These are phyloP conservation scores for Neoboletus subvelutipes DNA, from an alignment of 768 basidiomycete genomes.

Conservation along the genomic window DNA sequence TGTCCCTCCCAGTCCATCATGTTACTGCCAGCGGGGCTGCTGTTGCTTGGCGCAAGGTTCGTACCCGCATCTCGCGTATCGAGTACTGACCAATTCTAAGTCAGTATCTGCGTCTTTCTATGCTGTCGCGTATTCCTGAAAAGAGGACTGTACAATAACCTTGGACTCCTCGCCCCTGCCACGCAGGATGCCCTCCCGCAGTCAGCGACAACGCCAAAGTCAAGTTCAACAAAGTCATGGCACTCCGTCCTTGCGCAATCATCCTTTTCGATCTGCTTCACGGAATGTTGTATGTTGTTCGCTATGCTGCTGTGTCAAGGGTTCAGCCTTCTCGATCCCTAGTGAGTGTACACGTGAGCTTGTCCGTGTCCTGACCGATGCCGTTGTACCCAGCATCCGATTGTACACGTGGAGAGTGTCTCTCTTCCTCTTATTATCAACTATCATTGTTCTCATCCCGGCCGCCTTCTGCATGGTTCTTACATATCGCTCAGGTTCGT, in stretches of 20 bases:
- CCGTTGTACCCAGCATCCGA: slow-evolving; percentile 45
- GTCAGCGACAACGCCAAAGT: slow-evolving; percentile 21
- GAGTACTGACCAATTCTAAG: neutral
- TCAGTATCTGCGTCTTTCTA: slow-evolving; percentile 52
- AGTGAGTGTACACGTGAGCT: slow-evolving; percentile 41
- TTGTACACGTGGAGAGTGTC: slow-evolving; percentile 69
- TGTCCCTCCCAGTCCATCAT: slow-evolving; percentile 7
- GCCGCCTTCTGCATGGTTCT: slow-evolving; percentile 60
- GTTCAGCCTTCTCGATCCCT: slow-evolving; percentile 48
- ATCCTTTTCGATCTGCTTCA: slow-evolving; percentile 68
- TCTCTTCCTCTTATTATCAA: slow-evolving; percentile 54
- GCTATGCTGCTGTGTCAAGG: slow-evolving; percentile 73
- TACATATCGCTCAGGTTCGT: slow-evolving; percentile 39
- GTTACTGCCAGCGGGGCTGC: slow-evolving; percentile 12
- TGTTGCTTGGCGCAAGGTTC: slow-evolving; percentile 23
- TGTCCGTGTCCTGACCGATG: slow-evolving; percentile 4
- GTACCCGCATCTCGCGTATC: neutral
- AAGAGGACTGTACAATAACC: slow-evolving; percentile 56
- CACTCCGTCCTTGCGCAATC: slow-evolving; percentile 59
- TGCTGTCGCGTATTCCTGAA: slow-evolving; percentile 61
- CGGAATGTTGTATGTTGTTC: slow-evolving; percentile 74
- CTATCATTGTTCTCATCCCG: slow-evolving; percentile 67
- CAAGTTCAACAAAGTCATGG: slow-evolving; percentile 30
- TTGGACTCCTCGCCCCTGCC: slow-evolving; percentile 47
- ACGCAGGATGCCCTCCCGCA: slow-evolving; percentile 25